Percentiles rank a stretch among this genome's conserved stretches.
These are phyloP conservation scores for Hyphopichia pseudoburtonii DNA, from an alignment of 1,139 yeast species.

Conservation along the genomic window DNA sequence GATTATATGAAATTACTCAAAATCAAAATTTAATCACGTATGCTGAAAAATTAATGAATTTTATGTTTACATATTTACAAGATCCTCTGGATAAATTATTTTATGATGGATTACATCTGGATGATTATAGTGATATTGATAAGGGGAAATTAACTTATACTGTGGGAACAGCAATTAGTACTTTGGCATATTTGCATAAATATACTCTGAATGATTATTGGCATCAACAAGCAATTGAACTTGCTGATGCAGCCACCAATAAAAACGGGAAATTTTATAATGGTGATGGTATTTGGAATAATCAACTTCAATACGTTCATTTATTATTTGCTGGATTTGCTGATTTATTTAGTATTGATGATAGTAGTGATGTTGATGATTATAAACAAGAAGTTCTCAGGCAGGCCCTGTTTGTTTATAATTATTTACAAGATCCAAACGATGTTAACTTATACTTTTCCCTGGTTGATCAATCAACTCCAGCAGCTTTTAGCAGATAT, in stretches of 20 bases:
- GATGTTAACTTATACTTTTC: conserved; percentile 16
- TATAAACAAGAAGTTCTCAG: conserved; percentile 17
- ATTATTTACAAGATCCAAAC: conserved; percentile 23
- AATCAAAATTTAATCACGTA: conserved; percentile 15
- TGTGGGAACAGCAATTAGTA: conserved; percentile 33
- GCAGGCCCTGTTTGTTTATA: conserved; percentile 22
- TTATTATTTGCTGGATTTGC: conserved; percentile 25
- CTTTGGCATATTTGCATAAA: conserved; percentile 26
- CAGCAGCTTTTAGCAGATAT: background rate
- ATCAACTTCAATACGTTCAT: conserved; percentile 23
- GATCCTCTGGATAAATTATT: conserved; percentile 30
- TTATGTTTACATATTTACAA: conserved; percentile 25
- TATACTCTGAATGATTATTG: conserved; percentile 13
- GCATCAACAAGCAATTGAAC: conserved; percentile 15
- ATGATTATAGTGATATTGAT: conserved; percentile 20
- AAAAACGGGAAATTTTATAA: conserved; percentile 22
- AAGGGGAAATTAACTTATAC: conserved; percentile 39
- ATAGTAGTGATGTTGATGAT: conserved; percentile 10
- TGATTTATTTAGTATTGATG: conserved; percentile 17
- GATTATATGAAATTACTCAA: conserved; percentile 17
- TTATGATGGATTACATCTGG: conserved; percentile 27
- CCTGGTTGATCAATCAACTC: conserved; percentile 8
- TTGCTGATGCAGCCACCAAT: conserved; percentile 18
- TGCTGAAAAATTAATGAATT: conserved; percentile 20
- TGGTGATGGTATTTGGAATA: conserved; percentile 23